Base-by-base conservation (phyloP, 257 asterid species). In the Avicennia marina region DNA sequence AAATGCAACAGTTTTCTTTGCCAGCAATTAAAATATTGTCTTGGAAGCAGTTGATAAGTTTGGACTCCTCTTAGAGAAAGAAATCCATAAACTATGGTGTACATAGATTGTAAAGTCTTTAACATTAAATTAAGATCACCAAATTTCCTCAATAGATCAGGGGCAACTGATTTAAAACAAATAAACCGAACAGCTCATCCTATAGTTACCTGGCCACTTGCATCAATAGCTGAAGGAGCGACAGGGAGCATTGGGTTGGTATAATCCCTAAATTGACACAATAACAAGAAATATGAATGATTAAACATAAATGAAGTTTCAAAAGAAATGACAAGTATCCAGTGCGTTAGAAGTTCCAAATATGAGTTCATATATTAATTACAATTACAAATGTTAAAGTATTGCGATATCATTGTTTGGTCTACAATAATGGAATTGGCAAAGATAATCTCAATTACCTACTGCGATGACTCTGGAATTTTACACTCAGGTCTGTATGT, bases 121-220 rank as follows among this genome's bases (percentile, higher is more conserved):
- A 11, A 5, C 41, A 36, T 36, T 36, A 8, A 4, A 29, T 29
- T 4, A 8, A 29, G 34, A n/a, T n/a, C n/a, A n/a, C n/a, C n/a
- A n/a, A n/a, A n/a, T n/a, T n/a, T n/a, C n/a, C n/a, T n/a, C n/a
- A n/a, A n/a, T n/a, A n/a, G n/a, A n/a, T n/a, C n/a, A n/a, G n/a
- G n/a, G n/a, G n/a, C n/a, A n/a, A n/a, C n/a, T n/a, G n/a, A n/a
- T n/a, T n/a, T n/a, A n/a, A n/a, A n/a, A 36, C 13, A 36, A 36
- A 5, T 36, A 7, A 36, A 36, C 10, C 2, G 3, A 36, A 29
- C 10, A 19, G 2, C 18, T 11, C 13, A 29, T 16, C n/a, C n/a
- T n/a, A n/a, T n/a, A n/a, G n/a, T n/a, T 70, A 90, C 96, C 96
- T 87, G 98, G 64, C 95, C 95, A 60, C 85, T 84, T 60, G 96